Base-by-base conservation (phyloP, 2,329 filamentous ascomycete species). In the Coleophoma crateriformis region DNA sequence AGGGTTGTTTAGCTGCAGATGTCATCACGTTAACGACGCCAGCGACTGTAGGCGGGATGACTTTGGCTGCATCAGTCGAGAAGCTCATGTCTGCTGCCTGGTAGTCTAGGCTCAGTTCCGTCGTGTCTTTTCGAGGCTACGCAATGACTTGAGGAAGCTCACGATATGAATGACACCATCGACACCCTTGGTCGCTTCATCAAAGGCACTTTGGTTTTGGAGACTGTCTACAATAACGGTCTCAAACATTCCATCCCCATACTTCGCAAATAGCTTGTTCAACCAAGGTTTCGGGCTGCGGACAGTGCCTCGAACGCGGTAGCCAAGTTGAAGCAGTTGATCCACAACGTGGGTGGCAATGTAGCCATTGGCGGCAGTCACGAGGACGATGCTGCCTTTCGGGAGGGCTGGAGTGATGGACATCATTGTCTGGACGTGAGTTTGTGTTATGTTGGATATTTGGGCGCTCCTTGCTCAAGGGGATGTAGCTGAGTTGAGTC, bases 291-390 rank as follows among this genome's bases (percentile, higher is more conserved):
- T 39, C 27, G 20, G 19, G 20, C 19, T 35, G 1, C 73, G 71
- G 13, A 69, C 68, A 2, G 71, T 73, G 1, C 73, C 74, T 13
- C 72, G 70, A 14, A 77, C 73, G 3, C 63, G 64, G 53, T 70
- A 75, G 7, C 72, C 72, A 0, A 58, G 57, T 0, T 57, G 46
- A 0, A 75, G 63, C 11, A 72, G 58, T 43, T 71, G 63, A 40
- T 70, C 63, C 4, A 64, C 67, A 7, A 71, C 61, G 14, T 74
- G 65, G 0, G 68, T 69, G 3, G 60, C 72, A 6, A 76, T 60
- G 45, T 67, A 65, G 2, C 72, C 71, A 35, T 71, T 74, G 32
- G 55, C 62, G 3, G 70, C 72, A 0, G 71, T 75, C 1, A 75
- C 61, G 0, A 75, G 64, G 15, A 74, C 60, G 0, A 58, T 56